Evolutionary conservation across 495 filamentous ascomycete species (phyloP).

Genomic region (Penicillium argentinense): DNA sequence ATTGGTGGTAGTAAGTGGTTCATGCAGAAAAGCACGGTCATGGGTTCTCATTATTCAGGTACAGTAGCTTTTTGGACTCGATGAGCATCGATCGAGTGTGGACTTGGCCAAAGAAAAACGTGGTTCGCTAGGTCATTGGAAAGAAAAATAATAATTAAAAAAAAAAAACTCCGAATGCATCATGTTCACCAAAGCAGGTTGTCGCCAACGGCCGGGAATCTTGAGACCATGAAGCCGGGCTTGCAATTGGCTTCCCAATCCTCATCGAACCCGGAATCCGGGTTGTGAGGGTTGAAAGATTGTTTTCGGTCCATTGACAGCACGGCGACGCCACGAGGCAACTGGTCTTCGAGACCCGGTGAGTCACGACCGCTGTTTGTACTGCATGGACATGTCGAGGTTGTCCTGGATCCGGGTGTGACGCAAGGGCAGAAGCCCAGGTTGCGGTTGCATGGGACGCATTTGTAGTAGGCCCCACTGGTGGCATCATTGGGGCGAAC

Average conservation of each 20-base stretch:
- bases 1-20: too few species aligned
- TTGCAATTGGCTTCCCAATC: constrained; percentile 25
- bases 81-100: too few species aligned
- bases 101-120: too few species aligned
- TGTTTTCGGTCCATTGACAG: neutral
- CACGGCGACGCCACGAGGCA: constrained; percentile 11
- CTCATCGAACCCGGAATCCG: constrained; percentile 16
- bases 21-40: too few species aligned
- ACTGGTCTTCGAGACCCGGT: constrained; percentile 2
- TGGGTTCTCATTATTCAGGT: too few species aligned
- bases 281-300: constrained; percentile 14
- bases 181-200: constrained; percentile 12
- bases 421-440: constrained; percentile 21
- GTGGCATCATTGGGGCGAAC: neutral
- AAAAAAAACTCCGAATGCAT: too few species aligned
- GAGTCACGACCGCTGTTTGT: constrained; percentile 6
- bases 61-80: too few species aligned
- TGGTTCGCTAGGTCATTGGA: too few species aligned
- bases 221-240: constrained; percentile 19
- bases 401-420: constrained; percentile 15
- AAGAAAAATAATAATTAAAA: too few species aligned
- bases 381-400: constrained; percentile 15
- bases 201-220: constrained; percentile 15
- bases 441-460: constrained; percentile 20
- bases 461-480: constrained; percentile 19